Evolutionary conservation across 2,329 filamentous ascomycete species (phyloP).

Genomic region (Colletotrichum melonis): DNA sequence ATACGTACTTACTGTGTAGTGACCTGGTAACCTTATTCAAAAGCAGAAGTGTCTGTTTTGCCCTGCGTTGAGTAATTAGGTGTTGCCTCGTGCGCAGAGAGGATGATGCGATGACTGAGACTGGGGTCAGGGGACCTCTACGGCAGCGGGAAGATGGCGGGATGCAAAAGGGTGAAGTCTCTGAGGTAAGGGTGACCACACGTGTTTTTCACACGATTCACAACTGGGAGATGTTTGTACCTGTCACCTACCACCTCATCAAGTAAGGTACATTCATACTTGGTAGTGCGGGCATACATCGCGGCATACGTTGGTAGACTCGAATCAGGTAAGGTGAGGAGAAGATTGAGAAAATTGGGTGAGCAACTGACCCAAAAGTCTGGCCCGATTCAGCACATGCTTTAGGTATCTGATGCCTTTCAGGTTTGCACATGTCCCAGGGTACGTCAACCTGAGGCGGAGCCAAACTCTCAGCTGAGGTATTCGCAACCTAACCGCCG

Average conservation of each 20-base stretch:
- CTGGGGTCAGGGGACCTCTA: slow-evolving; percentile 6
- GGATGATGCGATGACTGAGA: neutral
- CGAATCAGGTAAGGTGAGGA: neutral
- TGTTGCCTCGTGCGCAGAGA: neutral
- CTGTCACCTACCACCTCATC: too few relatives aligned
- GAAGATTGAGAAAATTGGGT: neutral
- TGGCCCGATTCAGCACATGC: slow-evolving; percentile 15
- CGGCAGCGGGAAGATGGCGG: neutral
- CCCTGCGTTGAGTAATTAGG: neutral
- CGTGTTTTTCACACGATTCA: neutral
- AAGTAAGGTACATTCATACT: too few relatives aligned
- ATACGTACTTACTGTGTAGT: neutral
- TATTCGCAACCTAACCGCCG: neutral
- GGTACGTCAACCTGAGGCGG: slow-evolving; percentile 20
- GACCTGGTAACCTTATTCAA: too few relatives aligned
- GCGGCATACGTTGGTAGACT: neutral
- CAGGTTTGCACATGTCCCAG: neutral
- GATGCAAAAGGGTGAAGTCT: neutral
- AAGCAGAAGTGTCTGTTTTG: too few relatives aligned
- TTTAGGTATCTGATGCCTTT: neutral
- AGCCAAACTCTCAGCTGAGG: slow-evolving; percentile 24
- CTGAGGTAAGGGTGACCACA: neutral
- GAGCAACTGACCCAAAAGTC: neutral
- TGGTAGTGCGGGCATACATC: too few relatives aligned
- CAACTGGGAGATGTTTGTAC: neutral